Percentiles rank a stretch among this genome's conserved stretches.
phyloP scores from a whole-genome alignment of 208 protist genomes.

The Leishmania lainsoni region DNA sequence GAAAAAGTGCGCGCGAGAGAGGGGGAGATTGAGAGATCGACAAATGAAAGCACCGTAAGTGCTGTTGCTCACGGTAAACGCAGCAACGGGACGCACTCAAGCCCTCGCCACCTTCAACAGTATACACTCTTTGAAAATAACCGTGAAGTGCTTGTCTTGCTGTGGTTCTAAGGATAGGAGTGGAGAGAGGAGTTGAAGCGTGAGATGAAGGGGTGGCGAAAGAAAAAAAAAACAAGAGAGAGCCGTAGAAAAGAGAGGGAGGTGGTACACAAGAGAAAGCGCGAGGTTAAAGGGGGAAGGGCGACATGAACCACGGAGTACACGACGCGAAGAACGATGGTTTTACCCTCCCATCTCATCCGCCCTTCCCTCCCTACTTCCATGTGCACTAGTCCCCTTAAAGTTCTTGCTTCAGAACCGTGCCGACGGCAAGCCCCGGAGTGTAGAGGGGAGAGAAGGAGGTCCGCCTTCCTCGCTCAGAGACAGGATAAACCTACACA shows the following conservation, averaged over 20 bases:
- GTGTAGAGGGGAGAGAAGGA: too few species aligned
- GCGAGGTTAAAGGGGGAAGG: neutral
- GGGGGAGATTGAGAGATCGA: constrained; percentile 2
- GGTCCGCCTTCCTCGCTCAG: neutral
- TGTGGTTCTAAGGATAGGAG: neutral
- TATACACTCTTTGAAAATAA: neutral
- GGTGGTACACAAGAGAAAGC: neutral
- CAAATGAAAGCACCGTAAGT: neutral
- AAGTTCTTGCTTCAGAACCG: neutral
- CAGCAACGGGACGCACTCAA: neutral
- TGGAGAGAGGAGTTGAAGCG: neutral
- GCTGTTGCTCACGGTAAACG: neutral
- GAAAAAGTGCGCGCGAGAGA: neutral
- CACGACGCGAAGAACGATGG: neutral
- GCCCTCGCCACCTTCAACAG: neutral
- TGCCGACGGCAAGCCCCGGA: neutral
- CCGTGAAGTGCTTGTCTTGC: neutral
- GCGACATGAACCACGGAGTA: neutral
- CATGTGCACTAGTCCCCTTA: neutral
- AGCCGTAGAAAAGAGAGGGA: neutral
- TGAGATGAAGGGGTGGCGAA: neutral
- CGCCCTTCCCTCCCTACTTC: neutral
- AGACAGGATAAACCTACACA: neutral
- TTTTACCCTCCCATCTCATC: neutral
- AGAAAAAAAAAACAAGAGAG: neutral